These are phyloP conservation scores for Styphnolobium japonicum DNA, from an alignment of 306 rosid species.

Conservation along the genomic window DNA sequence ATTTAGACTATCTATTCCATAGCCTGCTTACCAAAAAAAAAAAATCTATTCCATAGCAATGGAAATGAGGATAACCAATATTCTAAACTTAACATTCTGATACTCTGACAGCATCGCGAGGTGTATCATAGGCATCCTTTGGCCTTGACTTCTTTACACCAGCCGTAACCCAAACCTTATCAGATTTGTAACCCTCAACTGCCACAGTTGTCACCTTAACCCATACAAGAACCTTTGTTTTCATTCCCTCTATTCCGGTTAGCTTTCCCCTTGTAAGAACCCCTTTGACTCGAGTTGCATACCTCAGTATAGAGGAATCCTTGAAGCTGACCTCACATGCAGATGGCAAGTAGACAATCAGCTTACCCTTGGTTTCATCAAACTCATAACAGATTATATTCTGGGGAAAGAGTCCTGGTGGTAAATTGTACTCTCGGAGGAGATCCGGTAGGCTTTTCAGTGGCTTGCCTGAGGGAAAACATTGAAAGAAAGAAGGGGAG, in stretches of 20 bases:
- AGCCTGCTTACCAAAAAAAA: too few relatives aligned
- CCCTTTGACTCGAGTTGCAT: slow-evolving; percentile 73
- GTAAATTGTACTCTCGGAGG: slow-evolving; percentile 87
- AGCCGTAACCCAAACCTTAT: slow-evolving; percentile 86
- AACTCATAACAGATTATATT: slow-evolving; percentile 81
- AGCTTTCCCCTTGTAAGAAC: slow-evolving; percentile 81
- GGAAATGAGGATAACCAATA: neutral
- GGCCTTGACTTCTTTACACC: slow-evolving; percentile 87
- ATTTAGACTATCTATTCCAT: too few relatives aligned
- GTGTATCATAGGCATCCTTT: slow-evolving; percentile 67
- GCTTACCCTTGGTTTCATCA: slow-evolving; percentile 70
- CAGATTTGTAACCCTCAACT: slow-evolving; percentile 84
- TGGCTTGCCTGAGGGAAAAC: slow-evolving; percentile 71
- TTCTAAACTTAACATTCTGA: slow-evolving; percentile 53
- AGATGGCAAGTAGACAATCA: slow-evolving; percentile 83
- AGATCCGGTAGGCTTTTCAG: slow-evolving; percentile 81
- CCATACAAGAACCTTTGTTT: slow-evolving; percentile 92
- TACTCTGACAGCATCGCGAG: slow-evolving; percentile 61
- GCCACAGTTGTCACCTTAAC: slow-evolving; percentile 80
- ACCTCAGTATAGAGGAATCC: slow-evolving; percentile 78
- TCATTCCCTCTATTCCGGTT: slow-evolving; percentile 84
- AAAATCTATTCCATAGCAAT: slow-evolving; percentile 24
- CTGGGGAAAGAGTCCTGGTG: slow-evolving; percentile 82
- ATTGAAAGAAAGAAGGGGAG: too few relatives aligned
- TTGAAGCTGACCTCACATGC: slow-evolving; percentile 82